phyloP scores from a whole-genome alignment of 805 yeast species.

The Hanseniaspora pseudoguilliermondii region DNA sequence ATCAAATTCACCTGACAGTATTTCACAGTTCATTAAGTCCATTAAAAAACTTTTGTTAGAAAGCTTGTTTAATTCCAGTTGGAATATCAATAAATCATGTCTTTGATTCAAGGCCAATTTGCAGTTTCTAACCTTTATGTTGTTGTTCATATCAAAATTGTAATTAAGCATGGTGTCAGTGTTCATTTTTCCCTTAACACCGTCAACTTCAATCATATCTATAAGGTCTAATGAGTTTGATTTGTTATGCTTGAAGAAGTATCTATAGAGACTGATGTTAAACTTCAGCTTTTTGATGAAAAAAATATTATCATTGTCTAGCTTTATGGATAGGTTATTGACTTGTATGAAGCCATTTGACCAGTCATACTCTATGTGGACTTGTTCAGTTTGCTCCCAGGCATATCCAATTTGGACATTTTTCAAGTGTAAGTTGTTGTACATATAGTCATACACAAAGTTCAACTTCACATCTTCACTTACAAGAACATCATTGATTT shows the following conservation, averaged over 20 bases:
- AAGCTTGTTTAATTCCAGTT: slow-evolving; percentile 50
- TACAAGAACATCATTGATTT: neutral
- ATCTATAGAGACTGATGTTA: slow-evolving; percentile 21
- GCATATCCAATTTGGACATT: neutral
- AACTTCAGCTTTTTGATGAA: slow-evolving; percentile 20
- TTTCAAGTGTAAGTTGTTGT: neutral
- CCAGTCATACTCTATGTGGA: slow-evolving; percentile 2
- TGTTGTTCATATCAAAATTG: neutral
- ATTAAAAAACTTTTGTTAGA: slow-evolving; percentile 45
- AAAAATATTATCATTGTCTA: neutral
- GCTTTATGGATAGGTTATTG: neutral
- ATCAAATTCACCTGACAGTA: slow-evolving; percentile 61
- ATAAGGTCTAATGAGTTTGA: neutral
- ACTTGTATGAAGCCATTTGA: neutral
- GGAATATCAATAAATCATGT: slow-evolving; percentile 43
- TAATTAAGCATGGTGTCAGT: neutral
- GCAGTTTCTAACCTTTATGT: slow-evolving; percentile 6
- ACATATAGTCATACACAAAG: neutral
- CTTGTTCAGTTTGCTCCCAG: neutral
- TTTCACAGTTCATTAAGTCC: slow-evolving; percentile 58
- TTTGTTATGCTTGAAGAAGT: slow-evolving; percentile 13
- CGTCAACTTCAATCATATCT: neutral
- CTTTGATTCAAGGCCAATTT: slow-evolving; percentile 9
- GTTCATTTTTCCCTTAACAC: slow-evolving; percentile 6
- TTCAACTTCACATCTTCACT: neutral